Conservation (phyloP, 2,329 filamentous ascomycete species). For the Fusarium equiseti region DNA sequence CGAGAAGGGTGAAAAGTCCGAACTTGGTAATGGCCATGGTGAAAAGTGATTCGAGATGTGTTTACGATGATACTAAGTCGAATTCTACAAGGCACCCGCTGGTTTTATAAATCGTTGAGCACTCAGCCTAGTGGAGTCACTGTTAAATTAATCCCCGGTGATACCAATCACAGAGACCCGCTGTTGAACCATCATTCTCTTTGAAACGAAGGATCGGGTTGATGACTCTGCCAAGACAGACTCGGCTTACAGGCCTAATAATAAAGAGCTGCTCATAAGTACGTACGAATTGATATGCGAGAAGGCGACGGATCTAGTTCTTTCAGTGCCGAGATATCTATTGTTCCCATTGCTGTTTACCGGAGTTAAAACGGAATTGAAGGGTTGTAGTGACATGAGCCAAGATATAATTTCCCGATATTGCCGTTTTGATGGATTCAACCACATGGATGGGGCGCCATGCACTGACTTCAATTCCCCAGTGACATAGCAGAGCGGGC, state of each 20-base stretch:
- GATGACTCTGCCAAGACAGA: neutral
- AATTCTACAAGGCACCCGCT: neutral
- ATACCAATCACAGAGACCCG: neutral
- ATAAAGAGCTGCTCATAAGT: too few species aligned
- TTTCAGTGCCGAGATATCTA: neutral
- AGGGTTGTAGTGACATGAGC: neutral
- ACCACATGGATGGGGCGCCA: neutral
- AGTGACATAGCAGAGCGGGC: neutral
- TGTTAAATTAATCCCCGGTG: neutral
- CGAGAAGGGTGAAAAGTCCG: neutral
- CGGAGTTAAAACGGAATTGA: neutral
- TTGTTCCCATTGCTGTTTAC: neutral
- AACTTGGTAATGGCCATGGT: slow-evolving; percentile 1
- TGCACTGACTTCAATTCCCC: neutral
- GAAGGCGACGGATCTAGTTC: neutral
- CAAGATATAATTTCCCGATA: neutral
- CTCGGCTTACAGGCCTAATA: too few species aligned
- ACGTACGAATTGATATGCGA: too few species aligned
- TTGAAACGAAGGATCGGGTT: slow-evolving; percentile 21
- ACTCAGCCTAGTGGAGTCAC: neutral
- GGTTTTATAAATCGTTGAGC: slow-evolving; percentile 1
- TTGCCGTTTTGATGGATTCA: neutral
- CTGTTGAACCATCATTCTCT: neutral
- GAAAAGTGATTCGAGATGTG: neutral
- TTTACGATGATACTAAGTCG: neutral